Evolutionary conservation across 495 filamentous ascomycete species (phyloP), one percentile per base, ranked within the genome.

Genomic region (Daldinia concentrica): DNA sequence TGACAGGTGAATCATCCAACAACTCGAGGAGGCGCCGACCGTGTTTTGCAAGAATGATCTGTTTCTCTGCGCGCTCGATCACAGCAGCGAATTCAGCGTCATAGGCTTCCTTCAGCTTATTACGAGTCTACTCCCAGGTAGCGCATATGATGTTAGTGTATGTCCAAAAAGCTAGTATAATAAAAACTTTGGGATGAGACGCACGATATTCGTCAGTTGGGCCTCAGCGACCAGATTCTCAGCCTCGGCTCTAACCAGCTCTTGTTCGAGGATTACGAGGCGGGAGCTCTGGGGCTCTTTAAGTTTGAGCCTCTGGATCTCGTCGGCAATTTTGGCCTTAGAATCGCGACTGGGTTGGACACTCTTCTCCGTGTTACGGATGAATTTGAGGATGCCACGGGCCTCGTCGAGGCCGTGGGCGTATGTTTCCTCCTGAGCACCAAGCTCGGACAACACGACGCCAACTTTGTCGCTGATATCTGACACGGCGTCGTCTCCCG

Each of bases 161-260:
- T 34, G 32, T 34, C 2, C 32, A 9, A 34, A 34, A 34, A 34
- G 32, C 9, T 12, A 45, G 8, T 17, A 17, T 45, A 45, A 45
- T 17, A 22, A 7, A 45, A 19, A 45, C 1, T 0, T 8, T 9
- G 17, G 1, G 17, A 19, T 48, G 50, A 54, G 2, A 78, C 88
- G 19, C 83, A 95, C 93, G 68, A 97, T 88, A 79, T 98, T 98
- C 58, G 91, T 95, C 82, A 99, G 84, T 81, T 99, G 95, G 22
- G 96, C 96, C 80, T 99, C 96, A 3, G 95, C 96, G 72, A 99
- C 95, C 62, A 98, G 79, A 68, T 91, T 94, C 84, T 98, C 94
- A 6, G 95, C 95, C 85, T 98, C 96, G 15, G 93, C 93, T 67
- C 95, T 84, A 6, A 98, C 94, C 51, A 99, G 87, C 84, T 99